These are phyloP conservation scores for Angomonas deanei DNA, from an alignment of 208 protist species.

Conservation along the genomic window DNA sequence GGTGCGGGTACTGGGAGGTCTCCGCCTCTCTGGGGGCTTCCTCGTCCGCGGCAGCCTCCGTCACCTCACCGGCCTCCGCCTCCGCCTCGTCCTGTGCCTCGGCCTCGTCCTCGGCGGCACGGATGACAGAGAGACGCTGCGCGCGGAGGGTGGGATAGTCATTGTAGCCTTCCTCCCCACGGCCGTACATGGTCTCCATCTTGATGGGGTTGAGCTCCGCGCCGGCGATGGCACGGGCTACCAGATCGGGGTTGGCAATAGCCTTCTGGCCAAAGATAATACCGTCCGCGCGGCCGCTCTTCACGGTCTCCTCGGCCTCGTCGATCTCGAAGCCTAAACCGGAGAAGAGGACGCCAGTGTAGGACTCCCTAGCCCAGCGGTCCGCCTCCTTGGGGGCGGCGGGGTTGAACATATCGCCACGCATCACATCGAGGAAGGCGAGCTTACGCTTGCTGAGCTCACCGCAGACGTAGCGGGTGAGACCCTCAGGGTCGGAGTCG, in stretches of 20 bases:
- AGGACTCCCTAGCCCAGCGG: conserved; percentile 34
- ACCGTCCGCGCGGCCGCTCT: conserved; percentile 30
- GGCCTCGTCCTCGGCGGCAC: not conserved
- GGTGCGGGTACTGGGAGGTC: not conserved
- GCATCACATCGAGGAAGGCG: conserved; percentile 29
- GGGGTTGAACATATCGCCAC: conserved; percentile 14
- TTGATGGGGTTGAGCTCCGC: conserved; percentile 25
- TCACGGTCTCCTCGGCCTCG: conserved; percentile 31
- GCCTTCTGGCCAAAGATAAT: conserved; percentile 47
- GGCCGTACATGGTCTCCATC: conserved; percentile 27
- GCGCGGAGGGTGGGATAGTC: conserved; percentile 26
- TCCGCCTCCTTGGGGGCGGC: conserved; percentile 16
- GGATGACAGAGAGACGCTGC: not conserved
- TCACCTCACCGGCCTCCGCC: not conserved
- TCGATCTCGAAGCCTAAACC: conserved; percentile 36
- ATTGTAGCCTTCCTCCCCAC: conserved; percentile 28
- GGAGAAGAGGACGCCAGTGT: conserved; percentile 41
- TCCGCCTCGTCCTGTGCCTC: not conserved
- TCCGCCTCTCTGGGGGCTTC: not conserved
- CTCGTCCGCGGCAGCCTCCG: not conserved
- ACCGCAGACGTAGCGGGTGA: conserved; percentile 44
- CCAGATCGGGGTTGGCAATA: conserved; percentile 72
- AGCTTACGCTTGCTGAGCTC: conserved; percentile 38
- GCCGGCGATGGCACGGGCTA: conserved; percentile 24
- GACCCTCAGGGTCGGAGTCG: conserved; percentile 31